Conservation (phyloP, 176 grass and related monocot genomes). For the Oryza punctata region DNA sequence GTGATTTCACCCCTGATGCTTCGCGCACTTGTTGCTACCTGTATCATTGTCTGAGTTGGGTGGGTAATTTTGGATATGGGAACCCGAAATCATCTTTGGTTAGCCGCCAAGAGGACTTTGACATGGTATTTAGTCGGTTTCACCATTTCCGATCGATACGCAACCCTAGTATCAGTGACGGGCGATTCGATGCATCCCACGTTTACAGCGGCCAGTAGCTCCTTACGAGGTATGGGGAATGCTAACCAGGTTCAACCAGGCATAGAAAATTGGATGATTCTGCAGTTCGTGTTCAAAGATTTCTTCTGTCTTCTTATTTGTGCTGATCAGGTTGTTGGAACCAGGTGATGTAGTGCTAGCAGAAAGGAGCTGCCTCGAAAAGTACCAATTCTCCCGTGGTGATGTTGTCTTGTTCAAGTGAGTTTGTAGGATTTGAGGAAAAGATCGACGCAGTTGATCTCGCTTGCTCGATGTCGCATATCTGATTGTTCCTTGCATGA, state of each 20-base stretch:
- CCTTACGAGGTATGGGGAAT: conserved; percentile 45
- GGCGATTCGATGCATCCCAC: conserved; percentile 89
- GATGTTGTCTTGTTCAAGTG: conserved; percentile 82
- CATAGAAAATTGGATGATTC: neutral
- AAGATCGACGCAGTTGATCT: neutral
- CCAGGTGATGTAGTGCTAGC: conserved; percentile 63
- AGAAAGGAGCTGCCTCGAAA: conserved; percentile 58
- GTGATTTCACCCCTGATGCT: neutral
- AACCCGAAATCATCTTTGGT: conserved; percentile 37
- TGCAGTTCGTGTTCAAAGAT: conserved; percentile 6
- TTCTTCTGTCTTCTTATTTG: conserved; percentile 5
- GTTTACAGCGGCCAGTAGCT: conserved; percentile 45
- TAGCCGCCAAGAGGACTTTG: conserved; percentile 44
- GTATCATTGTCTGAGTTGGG: neutral
- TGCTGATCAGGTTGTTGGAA: conserved; percentile 56
- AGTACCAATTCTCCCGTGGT: conserved; percentile 77
- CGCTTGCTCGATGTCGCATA: neutral
- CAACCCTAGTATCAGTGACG: conserved; percentile 27
- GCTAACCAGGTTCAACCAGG: conserved; percentile 5
- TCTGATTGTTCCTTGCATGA: neutral
- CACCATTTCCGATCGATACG: conserved; percentile 67
- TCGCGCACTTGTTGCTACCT: neutral
- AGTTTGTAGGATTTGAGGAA: neutral
- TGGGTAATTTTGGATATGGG: conserved; percentile 48
- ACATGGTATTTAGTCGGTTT: conserved; percentile 37